Evolutionary conservation across 2,329 filamentous ascomycete species (phyloP).

Genomic region (Cryoendolithus antarcticus): DNA sequence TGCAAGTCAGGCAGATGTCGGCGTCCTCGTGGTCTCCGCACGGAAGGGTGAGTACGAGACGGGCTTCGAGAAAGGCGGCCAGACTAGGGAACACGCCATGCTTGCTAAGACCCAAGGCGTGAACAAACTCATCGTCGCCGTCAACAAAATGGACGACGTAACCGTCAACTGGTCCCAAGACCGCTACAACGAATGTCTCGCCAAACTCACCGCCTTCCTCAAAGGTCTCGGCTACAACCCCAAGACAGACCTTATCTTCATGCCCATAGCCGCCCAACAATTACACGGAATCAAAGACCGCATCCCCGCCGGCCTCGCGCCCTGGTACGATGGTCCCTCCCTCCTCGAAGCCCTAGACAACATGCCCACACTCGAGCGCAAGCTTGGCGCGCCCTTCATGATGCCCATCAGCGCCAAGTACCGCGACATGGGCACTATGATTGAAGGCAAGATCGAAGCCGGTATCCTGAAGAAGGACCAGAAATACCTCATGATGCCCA

Average conservation of each 20-base stretch:
- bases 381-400: conserved; percentile 97
- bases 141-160: conserved; percentile 99
- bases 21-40: conserved; percentile 88
- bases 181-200: conserved; percentile 83
- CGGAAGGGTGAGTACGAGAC: conserved; percentile 99
- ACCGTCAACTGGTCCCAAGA: conserved; percentile 94
- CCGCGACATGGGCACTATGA: conserved; percentile 90
- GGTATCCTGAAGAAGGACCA: conserved; percentile 86
- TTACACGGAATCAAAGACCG: conserved; percentile 79
- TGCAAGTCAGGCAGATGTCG: conserved; percentile 70
- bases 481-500: conserved; percentile 88
- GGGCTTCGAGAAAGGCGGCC: conserved; percentile 90
- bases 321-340: conserved; percentile 83
- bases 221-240: conserved; percentile 90
- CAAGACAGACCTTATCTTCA: conserved; percentile 86
- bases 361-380: conserved; percentile 87
- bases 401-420: conserved; percentile 97
- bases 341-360: conserved; percentile 90
- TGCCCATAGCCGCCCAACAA: conserved; percentile 89
- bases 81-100: conserved; percentile 95
- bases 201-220: conserved; percentile 76
- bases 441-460: conserved; percentile 94
- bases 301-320: conserved; percentile 59
- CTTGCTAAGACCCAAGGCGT: conserved; percentile 97
- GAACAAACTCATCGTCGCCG: conserved; percentile 85